phyloP scores from a whole-genome alignment of 2,329 filamentous ascomycete species.

The Alternaria sp. region DNA sequence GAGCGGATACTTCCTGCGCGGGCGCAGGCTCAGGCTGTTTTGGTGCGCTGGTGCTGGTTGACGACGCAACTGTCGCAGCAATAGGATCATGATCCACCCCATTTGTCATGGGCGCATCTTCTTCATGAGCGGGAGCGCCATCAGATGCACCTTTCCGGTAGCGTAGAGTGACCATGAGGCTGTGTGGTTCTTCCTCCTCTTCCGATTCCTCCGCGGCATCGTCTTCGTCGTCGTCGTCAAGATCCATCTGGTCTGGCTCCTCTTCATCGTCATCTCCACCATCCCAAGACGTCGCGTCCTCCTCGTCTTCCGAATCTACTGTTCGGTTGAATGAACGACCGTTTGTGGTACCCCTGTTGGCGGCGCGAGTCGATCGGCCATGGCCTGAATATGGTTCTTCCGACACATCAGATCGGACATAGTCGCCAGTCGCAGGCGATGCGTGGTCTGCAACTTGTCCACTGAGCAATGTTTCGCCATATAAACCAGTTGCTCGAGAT shows the following conservation, averaged over 20 bases:
- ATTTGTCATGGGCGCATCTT: constrained; percentile 6
- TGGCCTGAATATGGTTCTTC: constrained; percentile 54
- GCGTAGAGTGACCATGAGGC: constrained; percentile 76
- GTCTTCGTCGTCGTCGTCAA: constrained; percentile 65
- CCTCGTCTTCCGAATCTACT: constrained; percentile 71
- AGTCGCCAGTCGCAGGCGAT: constrained; percentile 55
- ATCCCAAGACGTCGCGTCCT: constrained; percentile 70
- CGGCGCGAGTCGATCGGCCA: constrained; percentile 55
- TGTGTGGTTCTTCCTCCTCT: constrained; percentile 55
- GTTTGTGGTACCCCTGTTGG: constrained; percentile 27
- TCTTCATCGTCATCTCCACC: constrained; percentile 79
- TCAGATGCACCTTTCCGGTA: constrained; percentile 34
- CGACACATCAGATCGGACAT: constrained; percentile 55
- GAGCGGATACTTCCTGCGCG: constrained; percentile 4
- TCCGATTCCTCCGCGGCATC: constrained; percentile 41
- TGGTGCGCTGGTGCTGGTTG: constrained; percentile 5
- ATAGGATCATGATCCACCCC: not conserved
- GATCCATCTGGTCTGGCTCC: constrained; percentile 71
- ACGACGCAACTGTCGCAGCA: not conserved
- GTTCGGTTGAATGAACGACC: constrained; percentile 37
- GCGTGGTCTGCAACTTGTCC: constrained; percentile 57
- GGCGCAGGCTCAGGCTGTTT: constrained; percentile 12
- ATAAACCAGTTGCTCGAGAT: constrained; percentile 67
- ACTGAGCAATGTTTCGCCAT: constrained; percentile 68
- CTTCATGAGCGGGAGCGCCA: not conserved